Conservation (phyloP, 441 rosid species). For the Pelargonium fulgidum region DNA sequence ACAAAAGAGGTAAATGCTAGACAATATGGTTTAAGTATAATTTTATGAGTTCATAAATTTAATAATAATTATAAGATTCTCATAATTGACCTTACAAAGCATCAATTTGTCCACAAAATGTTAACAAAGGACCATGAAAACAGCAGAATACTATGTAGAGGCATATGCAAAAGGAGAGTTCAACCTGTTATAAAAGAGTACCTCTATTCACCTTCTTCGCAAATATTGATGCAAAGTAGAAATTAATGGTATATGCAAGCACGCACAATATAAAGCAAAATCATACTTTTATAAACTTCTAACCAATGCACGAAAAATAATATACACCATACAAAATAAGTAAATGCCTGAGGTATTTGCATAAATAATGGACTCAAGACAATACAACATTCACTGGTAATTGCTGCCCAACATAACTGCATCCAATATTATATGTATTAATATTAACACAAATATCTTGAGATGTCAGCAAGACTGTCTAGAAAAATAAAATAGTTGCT, state of each 20-base stretch:
- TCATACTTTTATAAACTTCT: not conserved
- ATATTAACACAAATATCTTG: not conserved
- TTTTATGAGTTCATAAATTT: not conserved
- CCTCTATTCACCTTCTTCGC: not conserved
- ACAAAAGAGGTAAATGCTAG: not conserved
- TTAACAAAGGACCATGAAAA: no score
- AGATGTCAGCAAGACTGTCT: conserved; percentile 9
- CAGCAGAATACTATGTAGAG: no score
- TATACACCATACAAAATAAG: not conserved
- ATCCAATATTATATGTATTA: not conserved
- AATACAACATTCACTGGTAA: not conserved
- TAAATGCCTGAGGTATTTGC: not conserved
- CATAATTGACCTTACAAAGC: not conserved
- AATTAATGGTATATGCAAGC: not conserved
- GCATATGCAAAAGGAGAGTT: no score
- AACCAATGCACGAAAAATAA: not conserved
- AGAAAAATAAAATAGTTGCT: conserved; percentile 13
- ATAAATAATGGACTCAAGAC: not conserved
- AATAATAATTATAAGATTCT: not conserved
- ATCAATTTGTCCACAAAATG: no score
- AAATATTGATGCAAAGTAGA: not conserved
- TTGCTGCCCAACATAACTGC: not conserved
- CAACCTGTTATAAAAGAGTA: no score
- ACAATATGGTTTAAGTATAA: not conserved
- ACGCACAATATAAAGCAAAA: not conserved